Evolutionary conservation across 805 yeast species (phyloP), one percentile per base, ranked within the genome.

Genomic region (Nakazawaea wyomingensis): DNA sequence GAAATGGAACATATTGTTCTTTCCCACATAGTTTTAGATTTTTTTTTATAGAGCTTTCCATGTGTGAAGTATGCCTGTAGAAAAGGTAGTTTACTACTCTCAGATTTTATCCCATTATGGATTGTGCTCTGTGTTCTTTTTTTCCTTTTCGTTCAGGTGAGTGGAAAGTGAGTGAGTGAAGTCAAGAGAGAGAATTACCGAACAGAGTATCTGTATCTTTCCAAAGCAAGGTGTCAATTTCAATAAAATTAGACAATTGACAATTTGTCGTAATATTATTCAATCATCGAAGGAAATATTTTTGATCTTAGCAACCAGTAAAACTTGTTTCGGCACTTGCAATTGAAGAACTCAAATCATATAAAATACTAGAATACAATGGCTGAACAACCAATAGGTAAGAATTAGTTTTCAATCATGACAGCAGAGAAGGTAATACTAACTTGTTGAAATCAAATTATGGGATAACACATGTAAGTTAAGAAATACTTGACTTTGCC

Each of bases 361-460:
- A 16, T 17, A 21, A 17, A 24, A 20, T 8, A 16, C 28, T 14
- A 26, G 5, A 10, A 13, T 18, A 43, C 27, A 17, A 47, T 44
- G 49, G 33, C 47, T 22, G 49, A 47, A 29, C 49, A 47, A 37
- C 49, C 49, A 30, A 47, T 47, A 27, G 49, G 49, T 47, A 40
- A 36, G 49, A n/a, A n/a, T 24, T 11, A 24, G 11, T 24, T 3
- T 3, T 24, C 27, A 11, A 24, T 24, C 8, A 9, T 3, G 27
- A n/a, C n/a, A n/a, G 8, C 11, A 24, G 11, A 17, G 22, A 9
- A 16, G 22, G 24, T 13, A 21, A 21, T 37, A 22, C 31, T 26
- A 36, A 36, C 39, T 17, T 3, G 4, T 9, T 36, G 20, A 17
- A 8, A 27, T 28, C 31, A 18, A 21, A 18, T 18, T 13, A 17